phyloP scores from a whole-genome alignment of 2,329 filamentous ascomycete genomes.

The Colletotrichum gloeosporioides region DNA sequence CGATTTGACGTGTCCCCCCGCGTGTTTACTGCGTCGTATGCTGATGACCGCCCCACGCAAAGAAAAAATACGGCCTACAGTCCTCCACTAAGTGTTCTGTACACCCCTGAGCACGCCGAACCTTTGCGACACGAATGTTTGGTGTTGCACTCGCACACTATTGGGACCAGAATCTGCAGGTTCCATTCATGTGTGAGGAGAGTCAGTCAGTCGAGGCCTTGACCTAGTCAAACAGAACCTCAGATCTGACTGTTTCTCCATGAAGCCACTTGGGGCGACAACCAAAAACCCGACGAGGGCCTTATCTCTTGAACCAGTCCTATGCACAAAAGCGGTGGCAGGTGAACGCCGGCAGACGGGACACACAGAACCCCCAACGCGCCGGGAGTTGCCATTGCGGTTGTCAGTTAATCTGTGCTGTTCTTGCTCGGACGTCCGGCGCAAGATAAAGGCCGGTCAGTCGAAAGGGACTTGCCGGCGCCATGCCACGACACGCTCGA shows the following conservation, averaged over 20 bases:
- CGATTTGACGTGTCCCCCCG: slow-evolving; percentile 2
- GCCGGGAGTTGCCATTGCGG: background rate
- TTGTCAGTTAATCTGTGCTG: background rate
- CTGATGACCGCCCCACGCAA: background rate
- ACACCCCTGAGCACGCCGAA: slow-evolving; percentile 2
- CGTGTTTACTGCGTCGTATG: background rate
- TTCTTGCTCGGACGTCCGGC: slow-evolving; percentile 18
- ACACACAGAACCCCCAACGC: background rate
- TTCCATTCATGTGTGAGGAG: background rate
- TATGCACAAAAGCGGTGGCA: background rate
- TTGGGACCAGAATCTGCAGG: background rate
- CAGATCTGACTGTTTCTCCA: background rate
- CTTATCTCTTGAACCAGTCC: background rate
- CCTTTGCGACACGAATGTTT: background rate
- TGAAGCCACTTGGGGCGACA: background rate
- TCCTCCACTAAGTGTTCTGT: background rate
- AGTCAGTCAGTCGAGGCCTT: background rate
- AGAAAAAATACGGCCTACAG: background rate
- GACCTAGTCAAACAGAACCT: background rate
- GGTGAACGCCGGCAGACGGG: background rate
- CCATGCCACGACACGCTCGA: background rate
- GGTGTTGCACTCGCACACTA: background rate
- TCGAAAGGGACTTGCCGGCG: background rate
- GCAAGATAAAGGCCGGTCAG: background rate
- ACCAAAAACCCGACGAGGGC: background rate